Conservation (phyloP, 2,329 filamentous ascomycete genomes). For the Penicillium sp. region DNA sequence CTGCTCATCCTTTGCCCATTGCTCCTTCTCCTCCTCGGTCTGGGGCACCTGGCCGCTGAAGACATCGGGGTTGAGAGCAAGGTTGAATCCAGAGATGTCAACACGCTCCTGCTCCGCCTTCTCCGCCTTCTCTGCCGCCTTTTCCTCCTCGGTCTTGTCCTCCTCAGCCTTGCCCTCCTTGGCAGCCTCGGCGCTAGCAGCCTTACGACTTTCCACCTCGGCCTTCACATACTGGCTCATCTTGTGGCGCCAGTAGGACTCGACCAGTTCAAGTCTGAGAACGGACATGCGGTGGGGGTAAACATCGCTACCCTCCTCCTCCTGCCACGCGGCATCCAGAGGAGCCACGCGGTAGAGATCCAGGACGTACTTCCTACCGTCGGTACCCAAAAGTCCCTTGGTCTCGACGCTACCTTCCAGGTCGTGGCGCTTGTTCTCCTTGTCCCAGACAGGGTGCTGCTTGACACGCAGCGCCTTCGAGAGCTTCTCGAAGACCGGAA, state of each 20-base stretch:
- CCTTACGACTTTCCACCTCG: constrained; percentile 66
- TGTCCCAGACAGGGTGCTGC: constrained; percentile 96
- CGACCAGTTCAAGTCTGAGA: constrained; percentile 83
- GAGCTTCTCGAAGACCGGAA: constrained; percentile 79
- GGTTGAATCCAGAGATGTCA: constrained; percentile 81
- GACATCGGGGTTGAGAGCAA: constrained; percentile 89
- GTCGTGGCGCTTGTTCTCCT: constrained; percentile 84
- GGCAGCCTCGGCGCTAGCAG: constrained; percentile 41
- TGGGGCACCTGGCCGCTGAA: constrained; percentile 91
- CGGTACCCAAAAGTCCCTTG: constrained; percentile 94
- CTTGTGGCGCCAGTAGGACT: constrained; percentile 78
- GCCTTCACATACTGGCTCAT: constrained; percentile 84
- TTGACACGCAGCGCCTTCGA: constrained; percentile 90
- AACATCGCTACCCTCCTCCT: constrained; percentile 61
- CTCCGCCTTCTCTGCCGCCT: constrained; percentile 37
- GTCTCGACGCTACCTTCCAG: constrained; percentile 96
- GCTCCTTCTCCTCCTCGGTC: constrained; percentile 82
- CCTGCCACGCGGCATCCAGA: constrained; percentile 85
- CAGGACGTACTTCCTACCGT: constrained; percentile 95
- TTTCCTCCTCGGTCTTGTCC: constrained; percentile 28
- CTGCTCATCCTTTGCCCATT: constrained; percentile 78
- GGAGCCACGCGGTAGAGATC: constrained; percentile 94
- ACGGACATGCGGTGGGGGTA: constrained; percentile 98
- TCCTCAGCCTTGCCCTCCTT: constrained; percentile 40
- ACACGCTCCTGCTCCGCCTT: constrained; percentile 62